Percentiles rank a stretch among this genome's conserved stretches.
These are phyloP conservation scores for Saxispiralis lemnorum DNA, from an alignment of 495 filamentous ascomycete species.

Conservation along the genomic window DNA sequence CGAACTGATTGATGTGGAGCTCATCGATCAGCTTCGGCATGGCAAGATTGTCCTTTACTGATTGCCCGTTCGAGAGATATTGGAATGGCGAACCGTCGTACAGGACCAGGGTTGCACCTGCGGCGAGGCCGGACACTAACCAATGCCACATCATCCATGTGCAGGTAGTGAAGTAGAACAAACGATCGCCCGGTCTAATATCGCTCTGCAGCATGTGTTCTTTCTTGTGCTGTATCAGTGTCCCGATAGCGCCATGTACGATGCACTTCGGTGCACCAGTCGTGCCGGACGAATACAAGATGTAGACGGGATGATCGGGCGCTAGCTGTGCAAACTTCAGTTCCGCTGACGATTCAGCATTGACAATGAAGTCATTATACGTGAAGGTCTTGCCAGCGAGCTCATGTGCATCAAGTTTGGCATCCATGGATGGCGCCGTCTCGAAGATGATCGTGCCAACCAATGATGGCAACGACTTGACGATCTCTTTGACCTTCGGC, in stretches of 20 bases:
- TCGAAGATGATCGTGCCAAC: slow-evolving; percentile 53
- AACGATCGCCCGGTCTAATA: slow-evolving; percentile 43
- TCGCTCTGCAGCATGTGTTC: slow-evolving; percentile 74
- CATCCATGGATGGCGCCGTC: slow-evolving; percentile 30
- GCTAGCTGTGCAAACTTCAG: slow-evolving; percentile 52
- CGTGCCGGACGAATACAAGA: slow-evolving; percentile 74
- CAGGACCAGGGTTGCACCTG: slow-evolving; percentile 61
- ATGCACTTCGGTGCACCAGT: slow-evolving; percentile 87
- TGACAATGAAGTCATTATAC: slow-evolving; percentile 35
- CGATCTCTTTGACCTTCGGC: slow-evolving; percentile 55
- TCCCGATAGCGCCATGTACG: slow-evolving; percentile 73
- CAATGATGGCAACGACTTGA: slow-evolving; percentile 42
- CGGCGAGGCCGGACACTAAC: slow-evolving; percentile 66
- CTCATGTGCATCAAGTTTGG: not conserved
- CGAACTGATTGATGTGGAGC: slow-evolving; percentile 69
- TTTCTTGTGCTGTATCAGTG: slow-evolving; percentile 85
- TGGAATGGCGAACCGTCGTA: slow-evolving; percentile 80
- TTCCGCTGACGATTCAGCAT: slow-evolving; percentile 23
- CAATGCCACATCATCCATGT: slow-evolving; percentile 99
- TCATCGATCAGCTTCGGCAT: slow-evolving; percentile 55
- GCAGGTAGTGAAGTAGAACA: slow-evolving; percentile 77
- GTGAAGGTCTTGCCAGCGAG: slow-evolving; percentile 24
- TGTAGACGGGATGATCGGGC: slow-evolving; percentile 74
- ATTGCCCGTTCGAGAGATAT: slow-evolving; percentile 17
- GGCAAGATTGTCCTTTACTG: slow-evolving; percentile 40